Conservation (phyloP, 1,139 yeast genomes). For the Saccharomycopsis hybrid region DNA sequence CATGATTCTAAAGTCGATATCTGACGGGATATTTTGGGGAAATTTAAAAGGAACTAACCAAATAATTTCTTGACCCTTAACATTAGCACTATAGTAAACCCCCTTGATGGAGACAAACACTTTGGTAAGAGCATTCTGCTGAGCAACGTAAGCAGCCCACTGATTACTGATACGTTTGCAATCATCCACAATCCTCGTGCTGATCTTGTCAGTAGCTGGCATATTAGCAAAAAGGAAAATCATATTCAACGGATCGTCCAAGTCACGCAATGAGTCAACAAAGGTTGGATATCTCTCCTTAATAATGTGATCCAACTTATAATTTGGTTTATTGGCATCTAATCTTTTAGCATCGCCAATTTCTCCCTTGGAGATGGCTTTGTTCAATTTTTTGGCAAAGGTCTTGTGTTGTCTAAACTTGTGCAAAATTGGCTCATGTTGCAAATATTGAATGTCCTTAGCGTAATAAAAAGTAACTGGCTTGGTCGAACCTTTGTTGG, state of each 20-base stretch:
- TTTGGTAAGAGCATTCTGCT: slow-evolving; percentile 73
- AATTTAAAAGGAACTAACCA: slow-evolving; percentile 98
- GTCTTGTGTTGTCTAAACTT: slow-evolving; percentile 95
- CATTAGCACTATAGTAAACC: slow-evolving; percentile 86
- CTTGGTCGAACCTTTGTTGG: slow-evolving; percentile 94
- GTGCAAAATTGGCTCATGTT: slow-evolving; percentile 90
- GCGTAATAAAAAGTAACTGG: slow-evolving; percentile 91
- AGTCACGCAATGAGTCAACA: slow-evolving; percentile 83
- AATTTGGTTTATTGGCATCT: slow-evolving; percentile 75
- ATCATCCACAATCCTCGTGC: slow-evolving; percentile 73
- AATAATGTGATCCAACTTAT: slow-evolving; percentile 82
- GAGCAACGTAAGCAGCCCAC: slow-evolving; percentile 92
- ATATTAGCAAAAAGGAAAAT: slow-evolving; percentile 85
- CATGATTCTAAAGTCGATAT: slow-evolving; percentile 96
- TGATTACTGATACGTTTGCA: slow-evolving; percentile 86
- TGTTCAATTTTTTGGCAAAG: slow-evolving; percentile 83
- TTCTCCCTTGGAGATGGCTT: slow-evolving; percentile 90
- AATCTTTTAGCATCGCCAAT: slow-evolving; percentile 80
- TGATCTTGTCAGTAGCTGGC: slow-evolving; percentile 87
- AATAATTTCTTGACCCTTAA: slow-evolving; percentile 86
- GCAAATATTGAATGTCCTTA: slow-evolving; percentile 88
- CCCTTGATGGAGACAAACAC: slow-evolving; percentile 97
- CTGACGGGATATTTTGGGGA: slow-evolving; percentile 91
- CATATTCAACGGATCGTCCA: slow-evolving; percentile 95
- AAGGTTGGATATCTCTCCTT: slow-evolving; percentile 97